phyloP scores from a whole-genome alignment of 768 basidiomycete genomes.

The Nevesoporus exiguus region DNA sequence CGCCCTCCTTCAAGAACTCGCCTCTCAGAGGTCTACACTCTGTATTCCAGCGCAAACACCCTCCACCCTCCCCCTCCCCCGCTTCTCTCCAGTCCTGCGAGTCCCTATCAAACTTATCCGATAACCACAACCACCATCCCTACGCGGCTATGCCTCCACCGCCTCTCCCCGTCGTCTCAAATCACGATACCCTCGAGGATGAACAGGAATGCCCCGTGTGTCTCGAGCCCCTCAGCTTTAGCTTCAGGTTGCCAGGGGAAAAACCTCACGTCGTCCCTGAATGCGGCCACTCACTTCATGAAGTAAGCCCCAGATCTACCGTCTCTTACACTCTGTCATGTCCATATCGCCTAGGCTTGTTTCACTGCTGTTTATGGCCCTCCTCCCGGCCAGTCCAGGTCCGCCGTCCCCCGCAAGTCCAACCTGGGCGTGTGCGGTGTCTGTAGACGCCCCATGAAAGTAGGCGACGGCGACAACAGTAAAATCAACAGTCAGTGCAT shows the following conservation, averaged over 20 bases:
- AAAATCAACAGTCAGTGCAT: constrained; percentile 79
- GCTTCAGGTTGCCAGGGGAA: constrained; percentile 91
- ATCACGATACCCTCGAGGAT: constrained; percentile 58
- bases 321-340: constrained; percentile 2
- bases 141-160: constrained; percentile 61
- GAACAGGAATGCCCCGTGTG: constrained; percentile 96
- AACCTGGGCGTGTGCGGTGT: constrained; percentile 96
- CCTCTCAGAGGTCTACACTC: constrained; percentile 43
- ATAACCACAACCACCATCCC: constrained; percentile 43
- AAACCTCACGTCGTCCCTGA: constrained; percentile 97
- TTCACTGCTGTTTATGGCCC: constrained; percentile 97
- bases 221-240: constrained; percentile 90
- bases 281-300: constrained; percentile 97
- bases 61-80: constrained; percentile 42
- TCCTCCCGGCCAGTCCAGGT: constrained; percentile 55
- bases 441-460: constrained; percentile 94
- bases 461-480: constrained; percentile 81
- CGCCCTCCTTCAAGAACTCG: constrained; percentile 34
- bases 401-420: constrained; percentile 60
- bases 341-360: constrained; percentile 63
- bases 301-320: constrained; percentile 43
- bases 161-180: constrained; percentile 71
- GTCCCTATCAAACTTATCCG: constrained; percentile 37
- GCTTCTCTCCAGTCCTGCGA: constrained; percentile 48
- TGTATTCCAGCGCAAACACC: constrained; percentile 49